These are phyloP conservation scores for Talaromyces borbonicus DNA, from an alignment of 495 filamentous ascomycete species.

Conservation along the genomic window DNA sequence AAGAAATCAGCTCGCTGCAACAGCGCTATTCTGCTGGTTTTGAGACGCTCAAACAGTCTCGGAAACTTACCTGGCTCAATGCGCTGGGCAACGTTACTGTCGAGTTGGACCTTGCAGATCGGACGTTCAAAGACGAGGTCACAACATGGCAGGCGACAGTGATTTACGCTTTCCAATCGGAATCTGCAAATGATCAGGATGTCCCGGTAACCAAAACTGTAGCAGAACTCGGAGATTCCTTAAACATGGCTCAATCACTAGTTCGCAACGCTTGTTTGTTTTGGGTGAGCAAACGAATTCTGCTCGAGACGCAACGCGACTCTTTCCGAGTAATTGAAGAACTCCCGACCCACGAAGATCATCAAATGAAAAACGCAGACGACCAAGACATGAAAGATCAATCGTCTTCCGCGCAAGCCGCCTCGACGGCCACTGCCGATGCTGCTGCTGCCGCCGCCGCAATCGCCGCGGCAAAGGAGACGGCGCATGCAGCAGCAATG, in stretches of 20 bases:
- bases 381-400: constrained; percentile 25
- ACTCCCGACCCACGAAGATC: constrained; percentile 39
- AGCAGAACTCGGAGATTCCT: constrained; percentile 47
- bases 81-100: constrained; percentile 73
- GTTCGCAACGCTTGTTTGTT: constrained; percentile 71
- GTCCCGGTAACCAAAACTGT: constrained; percentile 42
- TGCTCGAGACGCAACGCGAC: constrained; percentile 46
- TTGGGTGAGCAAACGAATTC: constrained; percentile 74
- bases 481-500: constrained; percentile 41
- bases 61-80: constrained; percentile 82
- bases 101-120: constrained; percentile 73
- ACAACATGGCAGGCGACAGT: constrained; percentile 84
- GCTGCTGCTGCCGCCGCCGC: constrained; percentile 44
- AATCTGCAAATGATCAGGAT: constrained; percentile 8
- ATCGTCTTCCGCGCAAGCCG: constrained; percentile 21
- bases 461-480: constrained; percentile 34
- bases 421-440: too few species aligned
- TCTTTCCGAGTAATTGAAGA: constrained; percentile 56
- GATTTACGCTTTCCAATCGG: constrained; percentile 70
- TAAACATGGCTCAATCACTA: constrained; percentile 69
- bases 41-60: constrained; percentile 62
- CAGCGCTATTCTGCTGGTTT: constrained; percentile 67
- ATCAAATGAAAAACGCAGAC: constrained; percentile 8
- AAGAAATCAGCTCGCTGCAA: constrained; percentile 51
- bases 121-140: constrained; percentile 62